Conservation (phyloP, 139 green algal species). For the Helicosporidium sp. region DNA sequence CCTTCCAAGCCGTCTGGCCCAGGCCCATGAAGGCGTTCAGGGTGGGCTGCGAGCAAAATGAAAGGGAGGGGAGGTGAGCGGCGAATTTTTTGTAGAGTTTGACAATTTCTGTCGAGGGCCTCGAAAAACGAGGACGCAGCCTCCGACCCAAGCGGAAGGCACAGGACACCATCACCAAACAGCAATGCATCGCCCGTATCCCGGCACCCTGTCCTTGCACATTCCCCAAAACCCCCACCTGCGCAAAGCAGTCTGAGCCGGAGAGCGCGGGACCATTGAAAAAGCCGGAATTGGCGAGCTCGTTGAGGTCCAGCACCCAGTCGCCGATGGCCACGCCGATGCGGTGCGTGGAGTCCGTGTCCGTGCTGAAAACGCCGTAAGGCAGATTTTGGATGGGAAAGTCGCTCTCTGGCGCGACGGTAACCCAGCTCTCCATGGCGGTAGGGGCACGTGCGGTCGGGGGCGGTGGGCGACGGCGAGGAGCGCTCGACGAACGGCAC, state of each 20-base stretch:
- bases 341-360: not conserved
- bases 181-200: too few relatives aligned
- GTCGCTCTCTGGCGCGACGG: conserved; percentile 8
- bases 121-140: too few relatives aligned
- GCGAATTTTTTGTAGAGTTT: too few relatives aligned
- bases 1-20: conserved; percentile 43
- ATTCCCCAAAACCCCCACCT: too few relatives aligned
- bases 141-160: too few relatives aligned
- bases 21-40: conserved; percentile 73
- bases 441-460: too few relatives aligned
- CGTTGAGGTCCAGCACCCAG: conserved; percentile 48
- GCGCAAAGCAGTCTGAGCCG: conserved; percentile 16
- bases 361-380: conserved; percentile 48
- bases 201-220: too few relatives aligned
- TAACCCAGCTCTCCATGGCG: conserved; percentile 10
- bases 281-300: conserved; percentile 22
- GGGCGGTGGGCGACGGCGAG: too few relatives aligned
- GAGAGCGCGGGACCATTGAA: conserved; percentile 21
- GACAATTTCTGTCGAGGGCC: too few relatives aligned
- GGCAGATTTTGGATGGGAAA: conserved; percentile 69
- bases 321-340: conserved; percentile 58
- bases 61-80: too few relatives aligned
- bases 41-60: conserved; percentile 36
- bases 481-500: too few relatives aligned
- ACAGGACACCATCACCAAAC: too few relatives aligned